Percentiles rank a stretch among this genome's conserved stretches.
Conservation (phyloP, 306 rosid species). For the Coriaria nepalensis region DNA sequence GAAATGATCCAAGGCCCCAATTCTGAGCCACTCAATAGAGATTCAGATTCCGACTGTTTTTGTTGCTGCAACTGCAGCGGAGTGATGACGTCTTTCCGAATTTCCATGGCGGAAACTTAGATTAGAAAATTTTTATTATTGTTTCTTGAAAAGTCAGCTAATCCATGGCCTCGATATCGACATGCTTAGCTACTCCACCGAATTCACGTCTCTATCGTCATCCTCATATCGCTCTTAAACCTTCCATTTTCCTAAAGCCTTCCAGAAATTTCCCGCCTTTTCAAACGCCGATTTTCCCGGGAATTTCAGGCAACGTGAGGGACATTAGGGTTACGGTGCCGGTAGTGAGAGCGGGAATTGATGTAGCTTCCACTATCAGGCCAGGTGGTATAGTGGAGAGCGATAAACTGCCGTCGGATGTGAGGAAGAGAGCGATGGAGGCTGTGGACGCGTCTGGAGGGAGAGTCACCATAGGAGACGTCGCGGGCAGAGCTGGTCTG, state of each 20-base stretch:
- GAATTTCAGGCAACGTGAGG: conserved; percentile 17
- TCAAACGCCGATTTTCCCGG: conserved; percentile 24
- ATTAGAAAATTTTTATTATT: not conserved
- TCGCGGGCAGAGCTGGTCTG: conserved; percentile 76
- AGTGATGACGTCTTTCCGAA: not conserved
- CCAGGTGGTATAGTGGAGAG: conserved; percentile 69
- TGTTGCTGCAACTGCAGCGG: not conserved
- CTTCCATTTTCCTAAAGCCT: conserved; percentile 16
- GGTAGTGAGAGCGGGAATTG: conserved; percentile 32
- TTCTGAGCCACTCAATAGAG: conserved; percentile 26
- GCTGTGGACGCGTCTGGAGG: conserved; percentile 76
- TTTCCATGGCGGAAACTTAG: conserved; percentile 27
- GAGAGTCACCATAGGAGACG: conserved; percentile 82
- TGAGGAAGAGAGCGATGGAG: conserved; percentile 88
- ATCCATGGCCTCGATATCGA: conserved; percentile 57
- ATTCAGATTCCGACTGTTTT: not conserved
- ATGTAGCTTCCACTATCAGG: conserved; percentile 30
- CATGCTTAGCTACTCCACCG: conserved; percentile 44
- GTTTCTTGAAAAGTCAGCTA: not conserved
- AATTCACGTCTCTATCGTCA: conserved; percentile 19
- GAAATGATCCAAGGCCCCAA: conserved; percentile 4
- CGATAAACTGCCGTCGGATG: conserved; percentile 56
- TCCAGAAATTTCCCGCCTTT: conserved; percentile 10
- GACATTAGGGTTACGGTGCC: conserved; percentile 32
- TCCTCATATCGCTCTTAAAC: conserved; percentile 15